Base-by-base conservation (phyloP, 2,329 filamentous ascomycete species). In the Diaporthe batatas region DNA sequence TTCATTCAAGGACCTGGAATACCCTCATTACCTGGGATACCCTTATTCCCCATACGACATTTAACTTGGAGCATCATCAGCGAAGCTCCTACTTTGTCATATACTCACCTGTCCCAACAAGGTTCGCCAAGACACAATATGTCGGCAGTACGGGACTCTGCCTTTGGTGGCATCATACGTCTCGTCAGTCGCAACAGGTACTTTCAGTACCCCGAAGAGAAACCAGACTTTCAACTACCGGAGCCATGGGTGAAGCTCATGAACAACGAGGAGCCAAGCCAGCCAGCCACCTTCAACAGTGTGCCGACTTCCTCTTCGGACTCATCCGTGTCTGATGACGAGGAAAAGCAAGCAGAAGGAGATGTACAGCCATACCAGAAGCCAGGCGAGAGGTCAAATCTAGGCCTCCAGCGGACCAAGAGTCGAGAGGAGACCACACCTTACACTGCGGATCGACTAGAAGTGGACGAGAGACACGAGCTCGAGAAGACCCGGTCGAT, bases 241-340 rank as follows among this genome's bases (percentile, higher is more conserved):
- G 85, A 93, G 72, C 87, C 89, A 55, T 90, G 93, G 68, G 81
- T 97, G 42, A 91, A 92, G 72, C 86, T 91, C 8, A 85, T 96
- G 62, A 94, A 93, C 79, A 93, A 98, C 75, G 93, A 96, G 77
- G 92, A 90, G 12, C 53, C 34, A 21, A 51, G 47, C 16, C 67
- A 68, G 32, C 58, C 73, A 47, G 64, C 74, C 65, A 11, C 70
- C 65, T 36, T 73, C 72, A 65, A 75, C 47, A 73, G 58, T 34
- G 49, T 68, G n/a, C 71, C 70, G 16, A 59, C 51, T 34, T 42
- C 65, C 6, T 59, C 70, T 18, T 73, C 57, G n/a, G 58, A 69
- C 11, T 73, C 59, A 1, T 51, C 75, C 65, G 70, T 58, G 21
- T 29, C 74, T 39, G 72, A 72, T 54, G 77, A 79, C 34, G 77